Percentiles rank a stretch among this genome's conserved stretches.
phyloP scores from a whole-genome alignment of 805 yeast species.

The Limtongia smithiae region DNA sequence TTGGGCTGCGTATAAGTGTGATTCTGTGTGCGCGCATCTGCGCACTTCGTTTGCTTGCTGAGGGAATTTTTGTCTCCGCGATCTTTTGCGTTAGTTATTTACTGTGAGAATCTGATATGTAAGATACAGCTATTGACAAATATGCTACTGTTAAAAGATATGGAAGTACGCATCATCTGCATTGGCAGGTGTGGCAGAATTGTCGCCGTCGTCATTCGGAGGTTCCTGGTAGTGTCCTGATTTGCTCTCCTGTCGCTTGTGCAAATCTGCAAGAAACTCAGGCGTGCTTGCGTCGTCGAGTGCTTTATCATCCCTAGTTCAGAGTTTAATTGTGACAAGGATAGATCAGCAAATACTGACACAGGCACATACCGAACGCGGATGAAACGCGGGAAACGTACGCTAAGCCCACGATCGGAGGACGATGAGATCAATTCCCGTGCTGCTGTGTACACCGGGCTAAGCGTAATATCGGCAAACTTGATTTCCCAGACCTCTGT shows the following conservation, averaged over 20 bases:
- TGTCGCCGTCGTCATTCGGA: not conserved
- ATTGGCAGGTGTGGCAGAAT: not conserved
- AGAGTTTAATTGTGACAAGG: too few relatives aligned
- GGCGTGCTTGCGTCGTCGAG: constrained; percentile 31
- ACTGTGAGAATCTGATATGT: too few relatives aligned
- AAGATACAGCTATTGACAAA: too few relatives aligned
- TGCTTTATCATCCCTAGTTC: constrained; percentile 28
- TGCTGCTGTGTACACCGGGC: constrained; percentile 31
- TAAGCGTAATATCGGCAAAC: constrained; percentile 30
- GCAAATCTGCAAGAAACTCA: constrained; percentile 25
- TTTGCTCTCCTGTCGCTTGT: constrained; percentile 17
- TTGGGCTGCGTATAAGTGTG: too few relatives aligned
- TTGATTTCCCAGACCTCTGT: constrained; percentile 32
- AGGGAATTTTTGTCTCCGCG: too few relatives aligned
- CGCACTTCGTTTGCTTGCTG: too few relatives aligned
- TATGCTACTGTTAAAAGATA: too few relatives aligned
- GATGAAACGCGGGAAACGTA: constrained; percentile 32
- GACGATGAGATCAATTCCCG: constrained; percentile 4
- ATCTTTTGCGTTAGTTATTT: too few relatives aligned
- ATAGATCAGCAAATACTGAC: not conserved
- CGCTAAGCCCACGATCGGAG: constrained; percentile 26
- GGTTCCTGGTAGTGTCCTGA: too few relatives aligned
- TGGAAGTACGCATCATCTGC: not conserved
- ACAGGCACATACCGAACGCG: constrained; percentile 12
- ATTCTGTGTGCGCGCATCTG: too few relatives aligned